Evolutionary conservation across 2,329 filamentous ascomycete genomes (phyloP), one percentile per base, ranked within the genome.

Genomic region (Fusarium humuli): DNA sequence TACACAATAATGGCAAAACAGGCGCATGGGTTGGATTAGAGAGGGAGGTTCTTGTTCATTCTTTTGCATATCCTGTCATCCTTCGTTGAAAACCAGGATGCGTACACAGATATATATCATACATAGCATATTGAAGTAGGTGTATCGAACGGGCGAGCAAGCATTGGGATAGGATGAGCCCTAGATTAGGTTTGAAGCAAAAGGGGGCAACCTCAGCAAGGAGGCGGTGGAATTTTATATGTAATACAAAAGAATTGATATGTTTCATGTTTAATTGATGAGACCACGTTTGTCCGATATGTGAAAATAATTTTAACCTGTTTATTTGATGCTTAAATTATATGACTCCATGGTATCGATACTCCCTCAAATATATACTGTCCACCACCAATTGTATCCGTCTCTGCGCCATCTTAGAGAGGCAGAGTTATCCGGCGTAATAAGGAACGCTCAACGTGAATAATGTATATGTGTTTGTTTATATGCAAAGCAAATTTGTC

Each of bases 191-290:
- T 44, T 69, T 71, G 53, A 49, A 47, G 27, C 25, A 66, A 40
- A 49, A 20, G 53, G 61, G 48, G 61, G 68, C 55, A 46, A 55
- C 55, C 40, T 58, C 58, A 44, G 54, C 41, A 50, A 55, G 34
- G 55, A 48, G 54, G 42, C 14, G 57, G 41, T 53, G 49, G 41
- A 40, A n/a, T 57, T 71, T 44, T 65, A 65, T 72, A 69, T 71
- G 69, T 71, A 72, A 66, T 69, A 66, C 54, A 71, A 71, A 66
- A 69, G 65, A 72, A 72, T 53, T 56, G 54, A 56, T 65, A 62
- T 65, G 40, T 23, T 47, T 55, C 20, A 18, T 18, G 13, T 45
- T 66, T 12, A 60, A 4, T 47, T 7, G 2, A 3, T 7, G 5
- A 13, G 4, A 18, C 23, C 3, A 20, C 40, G 22, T 25, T 20